These are phyloP conservation scores for Calonectria multiphialidica DNA, from an alignment of 2,329 filamentous ascomycete genomes.

Conservation along the genomic window DNA sequence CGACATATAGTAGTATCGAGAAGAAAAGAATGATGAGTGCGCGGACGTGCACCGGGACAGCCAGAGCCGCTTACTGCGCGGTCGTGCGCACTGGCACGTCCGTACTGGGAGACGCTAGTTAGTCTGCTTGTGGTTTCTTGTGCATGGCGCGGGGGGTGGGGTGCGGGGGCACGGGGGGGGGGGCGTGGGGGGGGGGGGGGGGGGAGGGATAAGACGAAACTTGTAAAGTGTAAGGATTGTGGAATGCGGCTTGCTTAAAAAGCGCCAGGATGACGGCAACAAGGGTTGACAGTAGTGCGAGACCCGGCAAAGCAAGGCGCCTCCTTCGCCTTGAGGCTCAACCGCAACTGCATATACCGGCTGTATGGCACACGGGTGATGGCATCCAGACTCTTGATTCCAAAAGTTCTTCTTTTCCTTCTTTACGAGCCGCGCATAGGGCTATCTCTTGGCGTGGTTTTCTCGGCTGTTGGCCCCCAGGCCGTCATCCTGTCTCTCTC, in stretches of 20 bases:
- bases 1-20: too few relatives aligned
- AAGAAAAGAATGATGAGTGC: too few relatives aligned
- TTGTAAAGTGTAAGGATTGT: not conserved
- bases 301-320: not conserved
- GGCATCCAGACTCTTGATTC: not conserved
- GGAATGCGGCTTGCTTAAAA: not conserved
- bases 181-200: too few relatives aligned
- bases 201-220: not conserved
- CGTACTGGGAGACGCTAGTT: too few relatives aligned
- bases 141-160: too few relatives aligned
- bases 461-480: not conserved
- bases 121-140: too few relatives aligned
- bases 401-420: not conserved
- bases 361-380: not conserved
- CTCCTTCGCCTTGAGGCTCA: not conserved
- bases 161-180: too few relatives aligned
- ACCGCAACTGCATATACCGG: not conserved
- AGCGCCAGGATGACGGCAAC: not conserved
- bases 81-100: too few relatives aligned
- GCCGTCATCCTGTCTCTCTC: not conserved
- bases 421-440: not conserved
- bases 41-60: too few relatives aligned
- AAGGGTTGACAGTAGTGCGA: not conserved
- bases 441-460: not conserved
- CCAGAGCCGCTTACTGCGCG: too few relatives aligned